These are phyloP conservation scores for Pythium insidiosum DNA, from an alignment of 352 stramenopile species.

Conservation along the genomic window DNA sequence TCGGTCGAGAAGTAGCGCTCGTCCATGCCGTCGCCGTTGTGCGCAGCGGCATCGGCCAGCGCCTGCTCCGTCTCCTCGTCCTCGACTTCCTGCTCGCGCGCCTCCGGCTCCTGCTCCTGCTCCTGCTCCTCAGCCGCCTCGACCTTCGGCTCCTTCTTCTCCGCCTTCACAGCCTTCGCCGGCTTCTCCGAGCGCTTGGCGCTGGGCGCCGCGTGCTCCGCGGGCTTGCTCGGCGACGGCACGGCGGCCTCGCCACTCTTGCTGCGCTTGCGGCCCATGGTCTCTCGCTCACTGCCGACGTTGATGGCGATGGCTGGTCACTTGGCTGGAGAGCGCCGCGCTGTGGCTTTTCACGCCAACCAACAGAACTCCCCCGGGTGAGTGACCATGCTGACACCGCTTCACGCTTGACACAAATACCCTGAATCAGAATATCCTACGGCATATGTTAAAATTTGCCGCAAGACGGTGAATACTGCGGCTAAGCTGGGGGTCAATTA, in stretches of 20 bases:
- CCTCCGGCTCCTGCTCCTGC: constrained; percentile 19
- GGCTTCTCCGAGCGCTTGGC: constrained; percentile 13
- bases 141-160: constrained; percentile 14
- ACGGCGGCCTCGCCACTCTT: constrained; percentile 1
- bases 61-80: constrained; percentile 60
- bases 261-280: constrained; percentile 16
- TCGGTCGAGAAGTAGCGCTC: constrained; percentile 85
- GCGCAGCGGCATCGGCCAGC: constrained; percentile 31
- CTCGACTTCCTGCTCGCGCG: constrained; percentile 24
- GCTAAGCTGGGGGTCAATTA: constrained; percentile 17
- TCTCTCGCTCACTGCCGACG: too few species aligned
- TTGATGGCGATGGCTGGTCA: too few species aligned
- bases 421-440: too few species aligned
- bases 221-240: constrained; percentile 8
- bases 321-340: too few species aligned
- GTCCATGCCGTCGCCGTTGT: constrained; percentile 35
- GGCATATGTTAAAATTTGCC: background rate
- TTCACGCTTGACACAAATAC: too few species aligned
- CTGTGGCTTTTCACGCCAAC: too few species aligned
- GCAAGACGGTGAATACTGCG: background rate
- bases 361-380: too few species aligned
- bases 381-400: too few species aligned
- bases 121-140: constrained; percentile 10
- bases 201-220: constrained; percentile 1
- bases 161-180: constrained; percentile 26